Percentiles rank a stretch among this genome's conserved stretches.
phyloP scores from a whole-genome alignment of 2,329 filamentous ascomycete species.

The Claviceps arundinis region DNA sequence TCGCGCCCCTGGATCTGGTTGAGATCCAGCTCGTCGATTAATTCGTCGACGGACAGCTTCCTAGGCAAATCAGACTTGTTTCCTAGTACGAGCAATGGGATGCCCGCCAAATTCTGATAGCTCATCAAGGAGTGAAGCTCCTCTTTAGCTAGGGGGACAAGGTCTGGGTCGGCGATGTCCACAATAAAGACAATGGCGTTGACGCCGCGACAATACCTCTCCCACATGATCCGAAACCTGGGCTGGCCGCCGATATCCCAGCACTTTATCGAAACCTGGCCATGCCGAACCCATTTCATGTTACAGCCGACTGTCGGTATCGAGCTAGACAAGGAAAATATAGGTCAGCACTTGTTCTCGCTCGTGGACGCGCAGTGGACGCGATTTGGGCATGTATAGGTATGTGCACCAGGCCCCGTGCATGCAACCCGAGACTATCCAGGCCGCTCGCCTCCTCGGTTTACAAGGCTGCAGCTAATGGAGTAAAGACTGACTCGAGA shows the following conservation, averaged over 20 bases:
- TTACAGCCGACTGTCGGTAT: slow-evolving; percentile 99
- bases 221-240: slow-evolving; percentile 97
- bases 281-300: slow-evolving; percentile 95
- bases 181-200: slow-evolving; percentile 98
- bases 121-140: slow-evolving; percentile 83
- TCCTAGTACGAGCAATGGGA: slow-evolving; percentile 83
- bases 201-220: slow-evolving; percentile 92
- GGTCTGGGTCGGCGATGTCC: slow-evolving; percentile 75
- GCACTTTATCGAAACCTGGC: slow-evolving; percentile 96
- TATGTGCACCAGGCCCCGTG: not conserved
- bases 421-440: not conserved
- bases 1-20: slow-evolving; percentile 83
- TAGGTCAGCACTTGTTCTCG: not conserved
- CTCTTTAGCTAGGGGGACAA: slow-evolving; percentile 75
- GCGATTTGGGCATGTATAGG: not conserved
- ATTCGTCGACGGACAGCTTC: slow-evolving; percentile 82
- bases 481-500: slow-evolving; percentile 62
- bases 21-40: slow-evolving; percentile 85
- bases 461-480: not conserved
- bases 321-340: slow-evolving; percentile 47
- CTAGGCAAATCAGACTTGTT: slow-evolving; percentile 95
- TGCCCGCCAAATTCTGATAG: slow-evolving; percentile 73
- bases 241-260: slow-evolving; percentile 98
- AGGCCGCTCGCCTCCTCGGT: not conserved
- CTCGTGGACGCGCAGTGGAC: not conserved